Evolutionary conservation across 257 asterid species (phyloP).

Genomic region (Leptodermis oblonga): DNA sequence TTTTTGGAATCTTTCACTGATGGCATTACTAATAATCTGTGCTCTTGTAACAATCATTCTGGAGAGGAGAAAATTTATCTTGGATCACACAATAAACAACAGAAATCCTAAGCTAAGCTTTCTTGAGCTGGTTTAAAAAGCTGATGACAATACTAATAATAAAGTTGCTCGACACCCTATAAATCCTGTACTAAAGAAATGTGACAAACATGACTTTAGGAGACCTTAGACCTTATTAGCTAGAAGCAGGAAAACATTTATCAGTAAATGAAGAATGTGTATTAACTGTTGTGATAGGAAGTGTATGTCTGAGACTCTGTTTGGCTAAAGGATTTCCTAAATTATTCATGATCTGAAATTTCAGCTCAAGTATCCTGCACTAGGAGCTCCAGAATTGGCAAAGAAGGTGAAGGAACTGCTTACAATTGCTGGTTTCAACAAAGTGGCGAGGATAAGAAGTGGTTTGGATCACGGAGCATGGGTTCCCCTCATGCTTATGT

Average conservation of each 20-base stretch:
- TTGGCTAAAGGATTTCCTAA: no score
- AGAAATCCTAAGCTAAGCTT: not conserved
- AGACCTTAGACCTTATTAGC: not conserved
- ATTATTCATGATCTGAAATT: no score
- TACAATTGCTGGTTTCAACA: slow-evolving; percentile 41
- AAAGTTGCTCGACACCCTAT: no score
- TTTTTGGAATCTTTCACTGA: not conserved
- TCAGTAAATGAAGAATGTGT: not conserved
- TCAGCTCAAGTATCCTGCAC: no score
- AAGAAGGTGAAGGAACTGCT: slow-evolving; percentile 53
- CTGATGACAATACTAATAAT: not conserved
- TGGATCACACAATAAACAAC: not conserved
- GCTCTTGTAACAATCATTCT: not conserved
- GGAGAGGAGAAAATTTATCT: not conserved
- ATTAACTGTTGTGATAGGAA: not conserved
- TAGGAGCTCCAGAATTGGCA: slow-evolving; percentile 66
- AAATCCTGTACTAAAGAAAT: not conserved
- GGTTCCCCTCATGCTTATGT: no score
- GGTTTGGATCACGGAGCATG: slow-evolving; percentile 89
- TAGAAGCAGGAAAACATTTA: not conserved
- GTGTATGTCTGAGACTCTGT: not conserved
- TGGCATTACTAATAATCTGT: not conserved
- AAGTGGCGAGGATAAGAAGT: slow-evolving; percentile 52
- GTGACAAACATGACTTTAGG: not conserved
- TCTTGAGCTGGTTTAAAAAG: not conserved